Evolutionary conservation across 2,329 filamentous ascomycete species (phyloP).

Genomic region (Fusarium zealandicum): DNA sequence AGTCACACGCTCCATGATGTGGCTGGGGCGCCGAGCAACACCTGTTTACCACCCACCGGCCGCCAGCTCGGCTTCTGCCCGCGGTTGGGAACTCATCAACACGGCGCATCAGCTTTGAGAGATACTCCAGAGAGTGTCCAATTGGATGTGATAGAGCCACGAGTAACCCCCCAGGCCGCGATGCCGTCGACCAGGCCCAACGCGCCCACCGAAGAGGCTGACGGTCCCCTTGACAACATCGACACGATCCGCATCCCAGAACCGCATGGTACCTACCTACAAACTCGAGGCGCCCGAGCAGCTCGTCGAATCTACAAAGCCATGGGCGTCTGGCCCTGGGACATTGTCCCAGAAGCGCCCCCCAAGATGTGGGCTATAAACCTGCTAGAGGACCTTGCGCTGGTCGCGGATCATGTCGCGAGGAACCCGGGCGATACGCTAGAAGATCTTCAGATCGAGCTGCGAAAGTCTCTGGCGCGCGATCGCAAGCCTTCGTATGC

Average conservation of each 20-base stretch:
- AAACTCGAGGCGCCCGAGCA: slow-evolving; percentile 39
- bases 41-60: slow-evolving; percentile 16
- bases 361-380: slow-evolving; percentile 43
- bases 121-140: background rate
- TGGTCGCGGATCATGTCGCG: slow-evolving; percentile 41
- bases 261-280: slow-evolving; percentile 36
- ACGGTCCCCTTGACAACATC: slow-evolving; percentile 33
- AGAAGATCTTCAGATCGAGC: slow-evolving; percentile 39
- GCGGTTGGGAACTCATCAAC: slow-evolving; percentile 29
- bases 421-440: slow-evolving; percentile 36
- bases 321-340: slow-evolving; percentile 42
- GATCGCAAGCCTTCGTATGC: slow-evolving; percentile 43
- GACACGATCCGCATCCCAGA: slow-evolving; percentile 40
- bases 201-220: slow-evolving; percentile 33
- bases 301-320: slow-evolving; percentile 39
- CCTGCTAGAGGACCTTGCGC: slow-evolving; percentile 40
- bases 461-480: slow-evolving; percentile 40
- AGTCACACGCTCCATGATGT: slow-evolving; percentile 39
- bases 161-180: slow-evolving; percentile 13
- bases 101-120: background rate
- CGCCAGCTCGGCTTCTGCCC: slow-evolving; percentile 34
- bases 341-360: slow-evolving; percentile 41
- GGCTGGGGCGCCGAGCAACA: slow-evolving; percentile 32
- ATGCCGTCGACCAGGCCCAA: slow-evolving; percentile 38
- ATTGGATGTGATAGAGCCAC: slow-evolving; percentile 25